Evolutionary conservation across 495 filamentous ascomycete species (phyloP), one percentile per base, ranked within the genome.

Genomic region (Trichocladium antarcticum): DNA sequence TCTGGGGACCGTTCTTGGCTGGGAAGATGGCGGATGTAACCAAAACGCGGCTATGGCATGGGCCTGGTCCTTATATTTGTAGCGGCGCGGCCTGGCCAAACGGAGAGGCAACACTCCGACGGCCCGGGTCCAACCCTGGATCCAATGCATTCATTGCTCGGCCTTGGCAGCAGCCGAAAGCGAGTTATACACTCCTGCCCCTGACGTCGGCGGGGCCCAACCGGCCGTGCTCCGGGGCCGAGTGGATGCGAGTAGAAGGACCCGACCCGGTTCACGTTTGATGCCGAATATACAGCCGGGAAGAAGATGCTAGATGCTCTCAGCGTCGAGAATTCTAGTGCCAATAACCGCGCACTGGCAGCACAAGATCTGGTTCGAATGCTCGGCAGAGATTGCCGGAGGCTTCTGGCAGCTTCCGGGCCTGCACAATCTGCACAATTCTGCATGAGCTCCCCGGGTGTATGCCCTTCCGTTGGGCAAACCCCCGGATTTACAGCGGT

Each of bases 1-100:
- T 47, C 44, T 53, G 45, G 43, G n/a, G 19, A 39, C 17, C 38
- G 16, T 29, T 45, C 38, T 47, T 54, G 45, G 45, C 34, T 48
- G 20, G 15, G 20, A 17, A 20, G 36, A 45, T 31, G 36, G 4
- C 24, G 29, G 32, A 43, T 38, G 15, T 17, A 35, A 1, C 12
- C 28, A 20, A 37, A 29, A 28, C 20, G 17, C 22, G 19, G 41
- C 36, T 40, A 32, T 32, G 31, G 12, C 31, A 3, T 32, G 31
- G 42, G 22, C 14, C 6, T 35, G 16, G 10, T 35, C 5, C 40
- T 45, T 42, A 9, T 42, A 42, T 20, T 42, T n/a, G n/a, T n/a
- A n/a, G n/a, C n/a, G n/a, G n/a, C n/a, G n/a, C n/a, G n/a, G n/a
- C n/a, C 38, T 15, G 20, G 19, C 19, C 10, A 10, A 12, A 41